These are phyloP conservation scores for Citrus maxima DNA, from an alignment of 345 rosid species.

Conservation along the genomic window DNA sequence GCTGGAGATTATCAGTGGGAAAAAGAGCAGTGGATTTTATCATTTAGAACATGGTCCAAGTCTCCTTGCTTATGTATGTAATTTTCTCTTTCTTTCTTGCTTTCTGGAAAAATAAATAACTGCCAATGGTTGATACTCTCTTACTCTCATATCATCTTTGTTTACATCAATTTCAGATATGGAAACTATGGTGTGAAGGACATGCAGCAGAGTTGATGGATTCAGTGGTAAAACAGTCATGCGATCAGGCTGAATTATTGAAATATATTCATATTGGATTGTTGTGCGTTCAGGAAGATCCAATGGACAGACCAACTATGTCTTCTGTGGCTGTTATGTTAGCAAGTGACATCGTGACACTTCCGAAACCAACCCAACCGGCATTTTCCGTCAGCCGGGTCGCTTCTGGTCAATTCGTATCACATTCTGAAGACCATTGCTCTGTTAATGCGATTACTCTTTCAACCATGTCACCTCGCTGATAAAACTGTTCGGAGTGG, in stretches of 20 bases:
- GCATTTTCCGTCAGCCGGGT: conserved; percentile 13
- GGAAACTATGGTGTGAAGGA: conserved; percentile 11
- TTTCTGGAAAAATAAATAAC: background rate
- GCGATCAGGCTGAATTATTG: background rate
- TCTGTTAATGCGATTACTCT: conserved; percentile 5
- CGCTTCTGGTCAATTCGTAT: too few species aligned
- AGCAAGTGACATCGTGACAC: conserved; percentile 2
- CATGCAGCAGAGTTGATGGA: background rate
- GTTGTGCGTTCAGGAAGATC: conserved; percentile 21
- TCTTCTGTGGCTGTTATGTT: background rate
- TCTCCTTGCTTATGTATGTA: background rate
- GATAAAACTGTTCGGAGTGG: background rate
- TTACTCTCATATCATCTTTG: background rate
- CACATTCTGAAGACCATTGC: background rate
- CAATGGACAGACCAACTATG: conserved; percentile 5
- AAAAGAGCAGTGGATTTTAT: background rate
- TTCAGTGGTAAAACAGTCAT: background rate
- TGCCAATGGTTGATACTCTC: background rate
- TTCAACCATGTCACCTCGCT: conserved; percentile 10
- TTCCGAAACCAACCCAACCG: conserved; percentile 19
- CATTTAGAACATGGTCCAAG: background rate
- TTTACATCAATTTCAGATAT: conserved; percentile 2
- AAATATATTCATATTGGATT: conserved; percentile 9
- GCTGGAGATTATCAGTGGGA: background rate
- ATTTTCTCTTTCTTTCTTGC: background rate